phyloP scores from a whole-genome alignment of 225 moss, liverwort and hornwort genomes.

The Pleurozium schreberi region DNA sequence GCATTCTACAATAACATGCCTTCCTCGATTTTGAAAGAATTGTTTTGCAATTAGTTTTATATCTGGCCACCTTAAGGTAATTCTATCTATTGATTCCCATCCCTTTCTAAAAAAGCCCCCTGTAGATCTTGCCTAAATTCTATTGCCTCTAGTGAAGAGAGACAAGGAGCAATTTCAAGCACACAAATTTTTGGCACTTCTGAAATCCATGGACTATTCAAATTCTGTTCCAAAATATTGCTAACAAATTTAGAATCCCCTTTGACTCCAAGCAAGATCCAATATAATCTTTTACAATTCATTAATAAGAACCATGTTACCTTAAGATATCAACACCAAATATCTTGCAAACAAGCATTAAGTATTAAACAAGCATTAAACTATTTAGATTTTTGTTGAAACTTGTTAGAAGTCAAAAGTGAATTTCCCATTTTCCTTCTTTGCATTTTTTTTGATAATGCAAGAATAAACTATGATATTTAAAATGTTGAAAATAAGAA shows the following conservation, averaged over 20 bases:
- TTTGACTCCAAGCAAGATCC: neutral
- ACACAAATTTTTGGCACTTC: neutral
- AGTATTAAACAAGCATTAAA: too few relatives aligned
- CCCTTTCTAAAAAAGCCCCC: neutral
- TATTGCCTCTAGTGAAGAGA: neutral
- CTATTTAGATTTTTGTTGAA: neutral
- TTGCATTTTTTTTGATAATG: neutral
- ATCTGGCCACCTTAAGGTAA: accelerated
- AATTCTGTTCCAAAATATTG: neutral
- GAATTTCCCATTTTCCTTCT: accelerated
- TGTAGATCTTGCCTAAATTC: neutral
- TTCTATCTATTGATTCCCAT: accelerated
- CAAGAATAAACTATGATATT: neutral
- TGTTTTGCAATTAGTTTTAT: neutral
- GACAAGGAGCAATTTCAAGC: neutral
- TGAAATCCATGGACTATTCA: neutral
- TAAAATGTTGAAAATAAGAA: neutral
- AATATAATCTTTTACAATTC: accelerated
- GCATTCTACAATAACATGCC: neutral
- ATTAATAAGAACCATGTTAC: neutral
- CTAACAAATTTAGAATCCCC: neutral
- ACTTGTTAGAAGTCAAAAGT: neutral
- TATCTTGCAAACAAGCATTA: neutral
- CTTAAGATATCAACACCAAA: neutral
- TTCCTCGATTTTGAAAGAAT: neutral